A percentile compares a stretch with the other conserved stretches of the same genome.
Evolutionary conservation across 2,329 filamentous ascomycete species (phyloP).

Genomic region (Apiospora sp.): DNA sequence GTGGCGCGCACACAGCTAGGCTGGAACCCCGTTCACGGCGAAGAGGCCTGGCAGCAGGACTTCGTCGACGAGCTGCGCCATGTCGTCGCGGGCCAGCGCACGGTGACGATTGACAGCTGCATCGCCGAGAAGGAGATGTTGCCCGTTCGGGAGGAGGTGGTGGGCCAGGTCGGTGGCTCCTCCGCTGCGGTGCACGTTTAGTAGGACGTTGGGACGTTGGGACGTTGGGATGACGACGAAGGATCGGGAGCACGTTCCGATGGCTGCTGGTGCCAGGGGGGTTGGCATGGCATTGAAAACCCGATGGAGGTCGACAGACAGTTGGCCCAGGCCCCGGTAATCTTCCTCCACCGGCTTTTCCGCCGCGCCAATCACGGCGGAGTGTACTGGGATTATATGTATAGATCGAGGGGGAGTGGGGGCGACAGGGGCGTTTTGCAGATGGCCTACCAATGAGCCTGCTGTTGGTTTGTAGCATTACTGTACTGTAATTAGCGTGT

Average conservation of each 20-base stretch:
- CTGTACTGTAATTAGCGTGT: slow-evolving; percentile 11
- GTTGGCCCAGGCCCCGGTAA: background rate
- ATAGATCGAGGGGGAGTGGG: slow-evolving; percentile 1
- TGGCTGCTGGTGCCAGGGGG: background rate
- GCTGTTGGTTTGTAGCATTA: background rate
- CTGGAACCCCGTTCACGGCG: background rate
- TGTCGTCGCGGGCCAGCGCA: slow-evolving; percentile 12
- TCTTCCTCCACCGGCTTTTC: background rate
- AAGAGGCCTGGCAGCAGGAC: background rate
- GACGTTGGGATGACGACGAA: background rate
- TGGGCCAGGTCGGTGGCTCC: background rate
- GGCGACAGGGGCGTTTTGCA: background rate
- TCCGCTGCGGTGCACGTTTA: background rate
- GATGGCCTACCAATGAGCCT: background rate
- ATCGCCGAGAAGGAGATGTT: slow-evolving; percentile 16
- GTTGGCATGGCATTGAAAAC: background rate
- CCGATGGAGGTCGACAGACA: background rate
- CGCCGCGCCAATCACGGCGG: background rate
- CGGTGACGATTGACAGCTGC: slow-evolving; percentile 8
- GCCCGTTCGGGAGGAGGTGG: background rate
- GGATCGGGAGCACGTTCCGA: background rate
- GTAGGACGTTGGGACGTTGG: too few species aligned
- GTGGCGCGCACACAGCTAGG: slow-evolving; percentile 28
- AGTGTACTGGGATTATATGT: background rate
- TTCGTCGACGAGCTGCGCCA: slow-evolving; percentile 13